phyloP scores from a whole-genome alignment of 352 stramenopile genomes.

The Globisporangium paddicum region DNA sequence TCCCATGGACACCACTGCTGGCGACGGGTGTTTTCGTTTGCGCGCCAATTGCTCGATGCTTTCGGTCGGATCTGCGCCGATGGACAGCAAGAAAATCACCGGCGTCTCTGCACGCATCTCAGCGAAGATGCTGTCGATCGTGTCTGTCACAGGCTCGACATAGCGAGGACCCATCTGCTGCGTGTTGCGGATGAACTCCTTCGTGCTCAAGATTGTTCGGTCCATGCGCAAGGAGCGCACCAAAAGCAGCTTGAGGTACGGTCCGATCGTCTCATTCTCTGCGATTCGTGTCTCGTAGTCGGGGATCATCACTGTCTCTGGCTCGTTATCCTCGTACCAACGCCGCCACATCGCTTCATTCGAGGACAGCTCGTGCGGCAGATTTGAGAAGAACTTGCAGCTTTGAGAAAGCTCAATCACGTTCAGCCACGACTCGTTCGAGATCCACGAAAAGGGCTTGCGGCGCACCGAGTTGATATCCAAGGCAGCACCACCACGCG shows the following conservation, averaged over 20 bases:
- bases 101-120: conserved; percentile 95
- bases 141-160: conserved; percentile 98
- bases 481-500: conserved; percentile 93
- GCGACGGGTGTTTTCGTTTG: conserved; percentile 96
- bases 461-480: conserved; percentile 96
- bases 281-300: conserved; percentile 93
- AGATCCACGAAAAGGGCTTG: conserved; percentile 97
- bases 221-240: conserved; percentile 97
- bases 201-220: conserved; percentile 95
- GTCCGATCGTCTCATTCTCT: conserved; percentile 93
- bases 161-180: conserved; percentile 96
- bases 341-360: conserved; percentile 96
- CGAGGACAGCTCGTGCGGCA: conserved; percentile 95
- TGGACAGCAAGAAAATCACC: conserved; percentile 97
- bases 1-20: conserved; percentile 96
- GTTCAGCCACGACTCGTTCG: conserved; percentile 97
- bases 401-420: conserved; percentile 94
- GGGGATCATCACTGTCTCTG: conserved; percentile 94
- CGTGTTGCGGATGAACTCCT: conserved; percentile 97
- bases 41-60: conserved; percentile 95
- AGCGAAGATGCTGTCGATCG: conserved; percentile 97
- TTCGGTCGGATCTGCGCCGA: conserved; percentile 97
- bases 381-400: conserved; percentile 96
- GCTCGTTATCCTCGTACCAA: conserved; percentile 98
- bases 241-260: conserved; percentile 96